Conservation (phyloP, 371 early-diverging fungal species). For the Nematocida ausubeli region DNA sequence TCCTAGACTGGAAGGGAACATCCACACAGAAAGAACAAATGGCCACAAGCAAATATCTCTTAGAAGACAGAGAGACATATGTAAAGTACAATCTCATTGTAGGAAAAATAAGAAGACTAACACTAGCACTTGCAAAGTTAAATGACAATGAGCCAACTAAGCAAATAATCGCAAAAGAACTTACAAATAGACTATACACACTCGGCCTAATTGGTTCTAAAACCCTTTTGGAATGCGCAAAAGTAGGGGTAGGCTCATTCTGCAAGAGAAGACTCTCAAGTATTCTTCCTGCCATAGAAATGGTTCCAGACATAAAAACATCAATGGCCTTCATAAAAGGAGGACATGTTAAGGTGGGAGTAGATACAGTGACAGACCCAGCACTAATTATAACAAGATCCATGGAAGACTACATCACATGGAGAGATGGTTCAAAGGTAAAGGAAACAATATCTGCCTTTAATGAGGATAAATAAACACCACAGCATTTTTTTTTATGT, state of each 20-base stretch:
- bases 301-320: slow-evolving; percentile 87
- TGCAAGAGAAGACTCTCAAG: slow-evolving; percentile 79
- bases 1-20: slow-evolving; percentile 88
- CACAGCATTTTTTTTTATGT: slow-evolving; percentile 3
- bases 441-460: slow-evolving; percentile 88
- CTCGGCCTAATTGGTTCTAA: slow-evolving; percentile 82
- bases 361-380: slow-evolving; percentile 54
- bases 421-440: slow-evolving; percentile 93
- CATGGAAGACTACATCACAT: slow-evolving; percentile 95
- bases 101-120: slow-evolving; percentile 78
- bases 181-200: slow-evolving; percentile 80
- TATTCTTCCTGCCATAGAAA: slow-evolving; percentile 84
- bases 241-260: slow-evolving; percentile 81
- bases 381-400: slow-evolving; percentile 69
- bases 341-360: slow-evolving; percentile 82
- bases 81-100: slow-evolving; percentile 82
- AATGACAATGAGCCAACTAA: slow-evolving; percentile 82
- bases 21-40: slow-evolving; percentile 79
- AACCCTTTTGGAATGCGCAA: slow-evolving; percentile 78
- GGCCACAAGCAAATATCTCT: slow-evolving; percentile 81
- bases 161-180: slow-evolving; percentile 72
- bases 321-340: slow-evolving; percentile 89
- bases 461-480: slow-evolving; percentile 51
- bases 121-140: slow-evolving; percentile 79
- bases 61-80: slow-evolving; percentile 89